Conservation (phyloP, 495 filamentous ascomycete species). For the Annulohypoxylon maeteangense region DNA sequence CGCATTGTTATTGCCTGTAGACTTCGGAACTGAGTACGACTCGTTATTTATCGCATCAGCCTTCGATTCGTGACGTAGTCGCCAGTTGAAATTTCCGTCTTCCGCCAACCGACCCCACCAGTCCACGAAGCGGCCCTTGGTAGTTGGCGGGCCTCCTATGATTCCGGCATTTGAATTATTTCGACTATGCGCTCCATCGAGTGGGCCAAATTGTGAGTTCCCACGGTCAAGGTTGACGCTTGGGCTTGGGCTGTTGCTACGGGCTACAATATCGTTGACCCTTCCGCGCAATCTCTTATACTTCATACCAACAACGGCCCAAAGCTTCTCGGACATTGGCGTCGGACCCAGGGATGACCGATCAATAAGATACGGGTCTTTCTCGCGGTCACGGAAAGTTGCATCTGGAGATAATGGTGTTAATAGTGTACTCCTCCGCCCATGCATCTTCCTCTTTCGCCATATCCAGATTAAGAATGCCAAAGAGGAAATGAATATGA, state of each 20-base stretch:
- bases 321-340: slow-evolving; percentile 51
- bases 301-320: slow-evolving; percentile 51
- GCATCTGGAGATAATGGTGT: slow-evolving; percentile 55
- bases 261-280: slow-evolving; percentile 50
- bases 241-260: slow-evolving; percentile 50
- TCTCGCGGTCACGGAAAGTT: slow-evolving; percentile 46
- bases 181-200: slow-evolving; percentile 51
- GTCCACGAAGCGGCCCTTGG: slow-evolving; percentile 51
- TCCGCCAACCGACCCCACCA: slow-evolving; percentile 57
- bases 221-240: slow-evolving; percentile 62
- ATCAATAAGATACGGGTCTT: slow-evolving; percentile 55
- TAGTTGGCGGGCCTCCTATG: slow-evolving; percentile 26
- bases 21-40: slow-evolving; percentile 36
- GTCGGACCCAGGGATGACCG: slow-evolving; percentile 57
- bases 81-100: slow-evolving; percentile 51
- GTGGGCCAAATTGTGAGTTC: slow-evolving; percentile 62
- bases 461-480: slow-evolving; percentile 62
- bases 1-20: slow-evolving; percentile 42
- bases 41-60: slow-evolving; percentile 22
- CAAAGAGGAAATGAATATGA: slow-evolving; percentile 56
- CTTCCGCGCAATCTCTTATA: slow-evolving; percentile 51
- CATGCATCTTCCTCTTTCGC: slow-evolving; percentile 53
- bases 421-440: slow-evolving; percentile 55
- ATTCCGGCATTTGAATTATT: slow-evolving; percentile 44
- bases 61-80: slow-evolving; percentile 41